phyloP scores from a whole-genome alignment of 306 rosid species.

The Mucuna pruriens region DNA sequence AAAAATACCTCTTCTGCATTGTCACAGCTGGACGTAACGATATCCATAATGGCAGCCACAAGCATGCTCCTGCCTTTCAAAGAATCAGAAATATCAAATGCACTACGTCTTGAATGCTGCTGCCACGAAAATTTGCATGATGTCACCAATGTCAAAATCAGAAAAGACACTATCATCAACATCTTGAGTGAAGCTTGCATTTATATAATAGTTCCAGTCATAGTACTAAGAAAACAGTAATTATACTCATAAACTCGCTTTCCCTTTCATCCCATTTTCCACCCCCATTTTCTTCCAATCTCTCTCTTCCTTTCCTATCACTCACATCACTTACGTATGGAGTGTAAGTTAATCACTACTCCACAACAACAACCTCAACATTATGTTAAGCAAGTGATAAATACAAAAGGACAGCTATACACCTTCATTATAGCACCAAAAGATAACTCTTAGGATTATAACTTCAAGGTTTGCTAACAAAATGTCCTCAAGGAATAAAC shows the following conservation, averaged over 20 bases:
- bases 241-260: background rate
- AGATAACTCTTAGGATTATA: background rate
- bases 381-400: background rate
- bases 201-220: slow-evolving; percentile 13
- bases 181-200: slow-evolving; percentile 30
- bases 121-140: slow-evolving; percentile 51
- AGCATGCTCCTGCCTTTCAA: slow-evolving; percentile 98
- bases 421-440: background rate
- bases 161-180: slow-evolving; percentile 35
- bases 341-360: background rate
- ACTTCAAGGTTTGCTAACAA: background rate
- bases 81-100: slow-evolving; percentile 78
- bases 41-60: slow-evolving; percentile 95
- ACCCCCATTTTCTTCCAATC: no score
- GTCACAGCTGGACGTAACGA: slow-evolving; percentile 88
- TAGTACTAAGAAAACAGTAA: slow-evolving; percentile 11
- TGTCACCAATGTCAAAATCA: slow-evolving; percentile 45
- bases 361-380: background rate
- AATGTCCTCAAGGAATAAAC: background rate
- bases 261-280: background rate
- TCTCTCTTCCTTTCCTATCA: background rate
- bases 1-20: slow-evolving; percentile 60
- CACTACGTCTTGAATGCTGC: slow-evolving; percentile 82
- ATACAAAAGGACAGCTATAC: background rate
- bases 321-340: background rate